phyloP scores from a whole-genome alignment of 768 basidiomycete species.

The Lepiota brunneoincarnata region DNA sequence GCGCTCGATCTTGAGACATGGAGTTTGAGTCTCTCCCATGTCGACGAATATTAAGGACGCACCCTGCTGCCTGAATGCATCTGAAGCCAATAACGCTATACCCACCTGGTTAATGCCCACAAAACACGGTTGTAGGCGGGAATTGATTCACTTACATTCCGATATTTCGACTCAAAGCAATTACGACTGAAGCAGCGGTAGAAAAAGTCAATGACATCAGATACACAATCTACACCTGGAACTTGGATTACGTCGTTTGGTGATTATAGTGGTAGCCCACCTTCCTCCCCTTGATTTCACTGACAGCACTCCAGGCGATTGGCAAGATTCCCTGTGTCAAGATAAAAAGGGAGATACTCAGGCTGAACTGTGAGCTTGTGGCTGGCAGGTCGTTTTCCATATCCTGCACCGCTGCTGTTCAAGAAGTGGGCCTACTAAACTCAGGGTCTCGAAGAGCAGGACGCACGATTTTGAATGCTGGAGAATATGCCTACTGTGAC shows the following conservation, averaged over 20 bases:
- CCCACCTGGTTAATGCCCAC: background rate
- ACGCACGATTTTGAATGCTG: slow-evolving; percentile 66
- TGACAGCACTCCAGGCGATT: slow-evolving; percentile 63
- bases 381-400: slow-evolving; percentile 62
- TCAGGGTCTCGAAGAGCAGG: background rate
- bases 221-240: slow-evolving; percentile 43
- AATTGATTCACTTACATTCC: slow-evolving; percentile 32
- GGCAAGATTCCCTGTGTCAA: slow-evolving; percentile 68
- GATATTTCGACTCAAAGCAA: slow-evolving; percentile 54
- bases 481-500: slow-evolving; percentile 56
- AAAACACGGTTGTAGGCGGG: background rate
- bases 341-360: slow-evolving; percentile 69
- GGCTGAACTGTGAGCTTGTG: slow-evolving; percentile 58
- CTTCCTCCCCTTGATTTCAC: slow-evolving; percentile 77
- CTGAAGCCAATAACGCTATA: slow-evolving; percentile 64
- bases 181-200: slow-evolving; percentile 51
- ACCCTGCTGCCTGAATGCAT: slow-evolving; percentile 64
- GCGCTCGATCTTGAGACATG: slow-evolving; percentile 33
- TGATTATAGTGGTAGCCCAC: slow-evolving; percentile 27
- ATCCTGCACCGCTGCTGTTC: slow-evolving; percentile 56
- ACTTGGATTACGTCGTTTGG: background rate
- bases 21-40: background rate
- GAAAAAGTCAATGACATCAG: slow-evolving; percentile 51
- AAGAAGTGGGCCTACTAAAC: background rate
- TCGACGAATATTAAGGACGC: slow-evolving; percentile 14